These are phyloP conservation scores for Lachancea cidri DNA, from an alignment of 805 yeast species.

Conservation along the genomic window DNA sequence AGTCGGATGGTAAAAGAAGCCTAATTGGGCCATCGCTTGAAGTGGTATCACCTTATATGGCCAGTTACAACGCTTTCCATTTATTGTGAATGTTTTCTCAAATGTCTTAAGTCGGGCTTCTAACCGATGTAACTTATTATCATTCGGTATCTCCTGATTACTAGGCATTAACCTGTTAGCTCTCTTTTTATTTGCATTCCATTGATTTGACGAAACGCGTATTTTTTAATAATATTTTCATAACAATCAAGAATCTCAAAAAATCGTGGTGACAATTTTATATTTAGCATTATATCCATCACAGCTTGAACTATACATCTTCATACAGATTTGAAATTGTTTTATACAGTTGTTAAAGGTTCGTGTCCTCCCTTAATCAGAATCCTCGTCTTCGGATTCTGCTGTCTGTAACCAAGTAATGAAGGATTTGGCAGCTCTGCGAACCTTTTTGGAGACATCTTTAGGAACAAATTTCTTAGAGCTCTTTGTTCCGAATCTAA, in stretches of 20 bases:
- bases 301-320: neutral
- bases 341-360: constrained; percentile 1
- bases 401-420: constrained; percentile 93
- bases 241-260: too few relatives aligned
- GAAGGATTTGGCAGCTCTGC: constrained; percentile 95
- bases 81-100: constrained; percentile 11
- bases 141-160: neutral
- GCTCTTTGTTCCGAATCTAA: constrained; percentile 81
- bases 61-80: constrained; percentile 26
- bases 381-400: constrained; percentile 72
- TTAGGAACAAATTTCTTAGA: constrained; percentile 92
- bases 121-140: constrained; percentile 3
- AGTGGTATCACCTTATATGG: constrained; percentile 28
- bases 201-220: neutral
- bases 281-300: constrained; percentile 5
- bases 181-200: neutral
- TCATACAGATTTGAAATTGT: constrained; percentile 5
- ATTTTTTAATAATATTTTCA: too few relatives aligned
- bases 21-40: constrained; percentile 23
- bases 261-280: neutral
- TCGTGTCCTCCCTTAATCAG: constrained; percentile 35
- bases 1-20: constrained; percentile 26
- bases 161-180: neutral
- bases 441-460: constrained; percentile 85
- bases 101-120: constrained; percentile 15